Conservation (phyloP, 2,329 filamentous ascomycete species). For the Cercospora sojina region DNA sequence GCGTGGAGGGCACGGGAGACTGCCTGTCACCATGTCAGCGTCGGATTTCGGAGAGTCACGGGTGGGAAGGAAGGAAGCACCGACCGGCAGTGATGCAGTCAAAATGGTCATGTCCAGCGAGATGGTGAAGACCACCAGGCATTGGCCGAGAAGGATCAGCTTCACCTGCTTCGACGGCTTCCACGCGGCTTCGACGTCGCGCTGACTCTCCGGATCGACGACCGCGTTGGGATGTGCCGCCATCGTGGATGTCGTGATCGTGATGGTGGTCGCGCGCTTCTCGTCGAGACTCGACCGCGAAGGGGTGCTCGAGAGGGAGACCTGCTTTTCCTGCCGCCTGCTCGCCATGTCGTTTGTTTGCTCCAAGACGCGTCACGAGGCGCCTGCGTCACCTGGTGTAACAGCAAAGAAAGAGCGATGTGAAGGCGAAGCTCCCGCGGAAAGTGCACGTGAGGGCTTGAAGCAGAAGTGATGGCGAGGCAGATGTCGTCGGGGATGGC, state of each 20-base stretch:
- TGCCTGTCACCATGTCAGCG: conserved; percentile 22
- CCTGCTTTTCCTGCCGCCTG: not conserved
- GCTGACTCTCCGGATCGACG: not conserved
- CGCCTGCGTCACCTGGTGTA: not conserved
- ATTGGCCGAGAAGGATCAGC: conserved; percentile 45
- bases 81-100: conserved; percentile 48
- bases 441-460: not conserved
- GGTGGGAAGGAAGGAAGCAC: not conserved
- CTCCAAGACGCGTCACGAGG: not conserved
- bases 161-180: conserved; percentile 43
- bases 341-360: not conserved
- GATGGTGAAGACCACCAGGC: conserved; percentile 50
- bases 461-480: not conserved
- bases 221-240: not conserved
- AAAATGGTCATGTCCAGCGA: conserved; percentile 52
- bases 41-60: not conserved
- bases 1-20: conserved; percentile 41
- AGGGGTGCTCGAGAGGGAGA: not conserved
- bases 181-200: conserved; percentile 32
- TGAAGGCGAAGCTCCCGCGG: not conserved
- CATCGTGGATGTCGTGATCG: conserved; percentile 9
- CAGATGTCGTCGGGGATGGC: not conserved
- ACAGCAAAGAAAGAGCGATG: not conserved
- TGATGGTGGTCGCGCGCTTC: conserved; percentile 12
- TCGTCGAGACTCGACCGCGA: not conserved